A percentile compares a stretch with the other conserved stretches of the same genome.
Evolutionary conservation across 31 red algal genomes (phyloP).

Genomic region (Endocladia muricata): DNA sequence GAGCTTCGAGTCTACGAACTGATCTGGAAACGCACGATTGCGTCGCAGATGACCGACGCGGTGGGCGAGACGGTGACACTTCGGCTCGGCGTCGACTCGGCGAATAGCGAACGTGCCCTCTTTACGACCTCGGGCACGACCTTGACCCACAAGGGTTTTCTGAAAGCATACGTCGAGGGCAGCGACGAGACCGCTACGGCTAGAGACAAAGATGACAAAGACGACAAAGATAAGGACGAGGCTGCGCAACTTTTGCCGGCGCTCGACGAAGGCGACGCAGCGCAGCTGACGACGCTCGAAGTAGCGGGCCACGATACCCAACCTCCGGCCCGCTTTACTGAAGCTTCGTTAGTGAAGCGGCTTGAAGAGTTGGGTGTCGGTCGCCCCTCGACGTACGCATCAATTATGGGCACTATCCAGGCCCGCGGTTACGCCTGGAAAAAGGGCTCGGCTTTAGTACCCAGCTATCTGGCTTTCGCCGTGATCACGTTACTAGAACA

Average conservation of each 20-base stretch:
- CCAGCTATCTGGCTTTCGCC: slow-evolving; percentile 79
- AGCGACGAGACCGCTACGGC: neutral
- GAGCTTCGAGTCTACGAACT: slow-evolving; percentile 74
- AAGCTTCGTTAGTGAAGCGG: slow-evolving; percentile 90
- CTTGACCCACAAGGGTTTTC: slow-evolving; percentile 60
- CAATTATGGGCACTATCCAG: slow-evolving; percentile 86
- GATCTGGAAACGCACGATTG: slow-evolving; percentile 82
- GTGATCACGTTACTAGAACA: slow-evolving; percentile 66
- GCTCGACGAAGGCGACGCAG: slow-evolving; percentile 30
- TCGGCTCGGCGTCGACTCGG: slow-evolving; percentile 19
- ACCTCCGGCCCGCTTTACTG: slow-evolving; percentile 86
- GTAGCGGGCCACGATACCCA: slow-evolving; percentile 68
- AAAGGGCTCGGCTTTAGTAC: slow-evolving; percentile 57
- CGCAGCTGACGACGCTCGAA: slow-evolving; percentile 1
- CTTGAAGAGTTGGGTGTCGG: slow-evolving; percentile 93
- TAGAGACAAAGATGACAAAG: no score
- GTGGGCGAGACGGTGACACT: slow-evolving; percentile 58
- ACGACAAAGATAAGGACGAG: no score
- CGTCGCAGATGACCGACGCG: slow-evolving; percentile 85
- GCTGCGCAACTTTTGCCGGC: slow-evolving; percentile 22
- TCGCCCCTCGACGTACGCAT: slow-evolving; percentile 84
- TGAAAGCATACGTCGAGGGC: slow-evolving; percentile 41
- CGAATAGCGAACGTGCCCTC: neutral
- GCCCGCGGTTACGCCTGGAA: slow-evolving; percentile 71
- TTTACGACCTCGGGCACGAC: slow-evolving; percentile 73